Evolutionary conservation across 148 eudicot species (phyloP), one percentile per base, ranked within the genome.

Genomic region (Limonium bicolor): DNA sequence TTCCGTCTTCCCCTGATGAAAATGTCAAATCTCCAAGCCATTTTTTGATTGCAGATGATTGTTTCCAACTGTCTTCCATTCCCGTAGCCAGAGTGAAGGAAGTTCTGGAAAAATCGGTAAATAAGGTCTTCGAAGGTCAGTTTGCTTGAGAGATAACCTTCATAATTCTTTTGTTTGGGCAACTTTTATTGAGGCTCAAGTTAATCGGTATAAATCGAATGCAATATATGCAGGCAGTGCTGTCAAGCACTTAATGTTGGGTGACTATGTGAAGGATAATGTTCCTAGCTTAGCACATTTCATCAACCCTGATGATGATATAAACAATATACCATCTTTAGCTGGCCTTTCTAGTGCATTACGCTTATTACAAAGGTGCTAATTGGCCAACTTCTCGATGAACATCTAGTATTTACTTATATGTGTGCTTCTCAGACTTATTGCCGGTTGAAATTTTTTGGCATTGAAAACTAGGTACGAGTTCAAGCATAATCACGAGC

Each of bases 401-500:
- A 14, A 15, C 7, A 38, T n/a, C n/a, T n/a, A n/a, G n/a, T n/a
- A n/a, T n/a, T n/a, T n/a, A n/a, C n/a, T n/a, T n/a, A n/a, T n/a
- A n/a, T n/a, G n/a, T n/a, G n/a, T n/a, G n/a, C n/a, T n/a, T n/a
- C n/a, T n/a, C 27, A 48, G 36, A 56, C 47, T 40, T 6, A 10
- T 46, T 37, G 7, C n/a, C 19, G 12, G 5, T 12, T 10, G 1
- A 34, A 4, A 34, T 12, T 34, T 10, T 4, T 41, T 17, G 27
- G 17, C 35, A 14, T 41, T 36, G 45, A 61, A 49, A 30, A 20
- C 11, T 53, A 83, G 94, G 59, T 46, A 66, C 53, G 94, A 88
- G 60, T 83, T 88, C 60, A 88, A 80, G 73, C 70, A 63, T 22
- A 88, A 88, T 60, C 94, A 88, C 44, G 79, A 77, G 32, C 86